These are phyloP conservation scores for Salicornia ramosissima DNA, from an alignment of 148 eudicot species.

Conservation along the genomic window DNA sequence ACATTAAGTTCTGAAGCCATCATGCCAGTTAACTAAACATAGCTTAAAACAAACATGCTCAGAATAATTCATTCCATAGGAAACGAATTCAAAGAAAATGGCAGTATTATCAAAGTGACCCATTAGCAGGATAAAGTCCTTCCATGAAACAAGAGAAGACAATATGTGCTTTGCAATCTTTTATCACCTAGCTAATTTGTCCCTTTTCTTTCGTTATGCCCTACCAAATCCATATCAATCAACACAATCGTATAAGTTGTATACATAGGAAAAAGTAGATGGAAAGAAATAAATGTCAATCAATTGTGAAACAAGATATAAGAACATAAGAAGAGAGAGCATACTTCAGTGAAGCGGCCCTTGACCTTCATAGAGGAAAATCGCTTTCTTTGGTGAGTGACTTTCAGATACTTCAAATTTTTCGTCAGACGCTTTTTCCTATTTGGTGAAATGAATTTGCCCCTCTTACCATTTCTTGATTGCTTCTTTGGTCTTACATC, in stretches of 20 bases:
- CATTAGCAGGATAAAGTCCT: neutral
- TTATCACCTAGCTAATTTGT: neutral
- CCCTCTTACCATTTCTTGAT: constrained; percentile 37
- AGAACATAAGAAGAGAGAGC: constrained; percentile 3
- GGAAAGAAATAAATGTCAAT: neutral
- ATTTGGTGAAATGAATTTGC: constrained; percentile 33
- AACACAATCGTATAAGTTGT: too few relatives aligned
- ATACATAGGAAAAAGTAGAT: neutral
- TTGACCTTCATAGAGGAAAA: constrained; percentile 30
- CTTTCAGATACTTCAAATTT: constrained; percentile 34
- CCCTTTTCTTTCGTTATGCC: too few relatives aligned
- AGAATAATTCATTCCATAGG: too few relatives aligned
- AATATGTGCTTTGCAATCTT: neutral
- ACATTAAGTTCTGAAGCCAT: too few relatives aligned
- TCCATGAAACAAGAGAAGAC: neutral
- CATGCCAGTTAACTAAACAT: too few relatives aligned
- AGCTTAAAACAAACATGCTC: too few relatives aligned
- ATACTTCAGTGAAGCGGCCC: constrained; percentile 28
- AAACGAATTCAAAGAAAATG: too few relatives aligned
- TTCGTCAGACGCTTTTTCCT: constrained; percentile 46
- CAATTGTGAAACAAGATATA: neutral
- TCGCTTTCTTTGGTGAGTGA: constrained; percentile 31
- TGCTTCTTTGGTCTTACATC: constrained; percentile 29
- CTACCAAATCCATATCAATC: too few relatives aligned
- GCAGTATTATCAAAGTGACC: neutral